Base-by-base conservation (phyloP, 805 yeast genomes). In the Ogataea methanolica region DNA sequence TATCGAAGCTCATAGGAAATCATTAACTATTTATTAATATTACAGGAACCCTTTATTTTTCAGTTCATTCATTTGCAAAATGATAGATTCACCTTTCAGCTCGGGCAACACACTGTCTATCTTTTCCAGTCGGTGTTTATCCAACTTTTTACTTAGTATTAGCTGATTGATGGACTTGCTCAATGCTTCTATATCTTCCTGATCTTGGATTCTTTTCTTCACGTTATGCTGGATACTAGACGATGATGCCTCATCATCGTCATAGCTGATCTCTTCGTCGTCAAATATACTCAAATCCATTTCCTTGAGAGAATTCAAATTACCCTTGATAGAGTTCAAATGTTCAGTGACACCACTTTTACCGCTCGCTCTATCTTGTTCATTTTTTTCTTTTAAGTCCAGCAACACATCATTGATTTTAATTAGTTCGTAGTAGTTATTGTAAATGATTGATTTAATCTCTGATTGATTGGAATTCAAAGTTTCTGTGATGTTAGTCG, bases 351-450 rank as follows among this genome's bases (percentile, higher is more conserved):
- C 54, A 3, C 57, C 48, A 15, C 58, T 55, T n/a, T 48, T 44
- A 3, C 54, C 56, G 5, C 43, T 48, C 9, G 50, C 47, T 19
- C 44, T 45, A 15, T 54, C 55, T 11, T 47, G 46, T 15, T 56
- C 58, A 23, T 53, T 57, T 31, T 54, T 50, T 15, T 51, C 46
- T 36, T 67, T 67, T 39, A 73, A 47, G 34, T 66, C 70, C 45
- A 61, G 62, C 44, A 85, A 64, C 3, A 83, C 75, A 41, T 81
- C 78, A 55, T 80, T 83, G 49, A 85, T 75, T 56, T 82, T 82
- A 58, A 85, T 83, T 53, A 85, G 67, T 51, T 85, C 91, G 61
- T 80, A 83, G 69, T 85, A 85, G 58, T 85, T 85, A 62, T 85
- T 87, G 63, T 85, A 85, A 11, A 85, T 82, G 38, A 85, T 83